Conservation (phyloP, 305 asterid genomes). For the Fraxinus dipetala region DNA sequence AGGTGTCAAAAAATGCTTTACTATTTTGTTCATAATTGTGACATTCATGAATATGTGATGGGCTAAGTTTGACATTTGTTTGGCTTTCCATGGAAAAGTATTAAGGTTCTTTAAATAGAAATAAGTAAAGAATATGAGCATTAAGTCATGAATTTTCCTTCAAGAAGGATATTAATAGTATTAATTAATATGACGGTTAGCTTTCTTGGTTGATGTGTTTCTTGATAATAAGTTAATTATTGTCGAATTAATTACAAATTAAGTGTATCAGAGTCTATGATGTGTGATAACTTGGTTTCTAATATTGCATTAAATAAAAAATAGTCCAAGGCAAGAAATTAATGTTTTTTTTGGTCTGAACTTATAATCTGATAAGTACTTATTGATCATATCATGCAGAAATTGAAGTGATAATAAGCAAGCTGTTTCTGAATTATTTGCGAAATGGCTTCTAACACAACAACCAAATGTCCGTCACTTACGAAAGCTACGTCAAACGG, state of each 20-base stretch:
- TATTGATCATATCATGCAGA: neutral
- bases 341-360: no score
- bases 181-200: neutral
- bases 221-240: neutral
- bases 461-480: neutral
- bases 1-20: no score
- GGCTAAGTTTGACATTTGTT: no score
- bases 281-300: neutral
- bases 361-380: neutral
- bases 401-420: neutral
- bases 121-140: no score
- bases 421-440: neutral
- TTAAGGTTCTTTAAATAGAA: no score
- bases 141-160: no score
- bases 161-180: no score
- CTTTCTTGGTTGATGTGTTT: neutral
- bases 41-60: no score
- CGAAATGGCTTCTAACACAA: neutral
- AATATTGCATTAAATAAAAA: neutral
- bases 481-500: constrained; percentile 32
- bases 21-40: no score
- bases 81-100: no score
- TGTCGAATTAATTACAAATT: no score
- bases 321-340: neutral
- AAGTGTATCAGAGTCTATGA: neutral